Conservation (phyloP, 163 green algal species). For the Scenedesmus sp. region DNA sequence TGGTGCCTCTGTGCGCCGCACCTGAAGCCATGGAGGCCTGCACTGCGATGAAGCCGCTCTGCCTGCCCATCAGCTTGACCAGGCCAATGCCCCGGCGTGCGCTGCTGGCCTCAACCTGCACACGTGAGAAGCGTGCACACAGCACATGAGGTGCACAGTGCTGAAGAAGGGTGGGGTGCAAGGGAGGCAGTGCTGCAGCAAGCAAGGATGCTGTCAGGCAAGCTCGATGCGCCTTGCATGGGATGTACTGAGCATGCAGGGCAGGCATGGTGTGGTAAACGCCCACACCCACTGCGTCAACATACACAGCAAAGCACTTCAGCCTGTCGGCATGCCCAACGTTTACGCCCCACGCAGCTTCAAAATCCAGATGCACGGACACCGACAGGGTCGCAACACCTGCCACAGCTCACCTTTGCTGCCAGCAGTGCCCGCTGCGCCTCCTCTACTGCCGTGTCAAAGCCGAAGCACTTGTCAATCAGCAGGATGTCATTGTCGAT, state of each 20-base stretch:
- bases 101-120: conserved; percentile 86
- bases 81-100: conserved; percentile 90
- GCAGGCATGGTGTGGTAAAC: too few species aligned
- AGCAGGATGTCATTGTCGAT: conserved; percentile 96
- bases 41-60: conserved; percentile 82
- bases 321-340: not conserved
- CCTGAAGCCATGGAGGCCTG: conserved; percentile 89
- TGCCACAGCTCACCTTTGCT: conserved; percentile 60
- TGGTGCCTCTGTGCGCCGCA: conserved; percentile 25
- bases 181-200: not conserved
- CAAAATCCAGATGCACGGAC: too few species aligned
- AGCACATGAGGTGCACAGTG: not conserved
- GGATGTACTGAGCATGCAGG: too few species aligned
- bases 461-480: conserved; percentile 95
- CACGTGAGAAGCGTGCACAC: too few species aligned
- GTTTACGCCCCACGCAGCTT: too few species aligned
- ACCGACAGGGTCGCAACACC: not conserved
- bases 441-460: conserved; percentile 92
- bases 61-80: conserved; percentile 97
- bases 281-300: too few species aligned
- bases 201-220: not conserved
- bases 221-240: not conserved
- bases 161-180: not conserved
- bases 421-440: conserved; percentile 80
- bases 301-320: too few species aligned